Evolutionary conservation across 768 basidiomycete genomes (phyloP).

Genomic region (Pleurotus salmoneostramineus): DNA sequence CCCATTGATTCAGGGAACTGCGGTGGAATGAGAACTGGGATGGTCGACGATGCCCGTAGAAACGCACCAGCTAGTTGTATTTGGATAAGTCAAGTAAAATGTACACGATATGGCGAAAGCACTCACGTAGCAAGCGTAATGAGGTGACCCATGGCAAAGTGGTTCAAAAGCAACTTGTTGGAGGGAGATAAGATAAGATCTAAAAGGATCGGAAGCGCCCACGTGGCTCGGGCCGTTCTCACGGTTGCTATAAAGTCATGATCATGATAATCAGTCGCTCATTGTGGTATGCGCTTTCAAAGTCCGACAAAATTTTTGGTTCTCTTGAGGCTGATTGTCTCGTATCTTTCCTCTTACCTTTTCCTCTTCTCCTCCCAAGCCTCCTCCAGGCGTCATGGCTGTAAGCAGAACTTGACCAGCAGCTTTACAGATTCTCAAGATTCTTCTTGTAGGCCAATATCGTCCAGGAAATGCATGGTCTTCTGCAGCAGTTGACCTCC

Average conservation of each 20-base stretch:
- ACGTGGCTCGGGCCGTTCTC: not conserved
- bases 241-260: constrained; percentile 2
- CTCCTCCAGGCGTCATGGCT: constrained; percentile 37
- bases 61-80: constrained; percentile 28
- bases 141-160: constrained; percentile 65
- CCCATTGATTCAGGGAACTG: constrained; percentile 97
- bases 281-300: constrained; percentile 28
- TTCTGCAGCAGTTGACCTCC: constrained; percentile 81
- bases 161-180: not conserved
- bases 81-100: constrained; percentile 14
- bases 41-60: not conserved
- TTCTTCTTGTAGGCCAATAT: constrained; percentile 54
- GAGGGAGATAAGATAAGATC: not conserved
- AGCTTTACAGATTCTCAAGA: constrained; percentile 11
- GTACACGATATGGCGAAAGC: not conserved
- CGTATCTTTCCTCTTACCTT: constrained; percentile 21
- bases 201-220: not conserved
- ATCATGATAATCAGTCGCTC: constrained; percentile 14
- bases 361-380: constrained; percentile 20
- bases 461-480: constrained; percentile 77
- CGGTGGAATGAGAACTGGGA: constrained; percentile 8
- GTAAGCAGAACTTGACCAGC: constrained; percentile 28
- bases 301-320: constrained; percentile 60
- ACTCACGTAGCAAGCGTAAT: constrained; percentile 87
- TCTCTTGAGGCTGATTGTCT: constrained; percentile 16